Evolutionary conservation across 129 eudicot genomes (phyloP).

Genomic region (Erigeron canadensis): DNA sequence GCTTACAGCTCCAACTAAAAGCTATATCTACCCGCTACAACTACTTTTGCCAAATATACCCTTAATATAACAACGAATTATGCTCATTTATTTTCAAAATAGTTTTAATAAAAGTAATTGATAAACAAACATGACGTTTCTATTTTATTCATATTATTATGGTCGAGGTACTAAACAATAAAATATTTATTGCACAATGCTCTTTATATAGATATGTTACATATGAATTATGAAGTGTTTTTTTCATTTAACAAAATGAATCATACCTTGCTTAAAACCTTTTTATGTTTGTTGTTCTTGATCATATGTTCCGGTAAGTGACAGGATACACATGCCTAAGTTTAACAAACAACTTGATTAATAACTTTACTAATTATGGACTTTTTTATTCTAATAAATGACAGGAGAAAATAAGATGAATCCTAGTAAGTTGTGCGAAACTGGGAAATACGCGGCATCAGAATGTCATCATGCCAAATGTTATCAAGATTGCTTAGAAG

Average conservation of each 20-base stretch:
- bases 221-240: not conserved
- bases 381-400: not conserved
- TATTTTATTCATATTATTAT: no score
- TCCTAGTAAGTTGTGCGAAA: not conserved
- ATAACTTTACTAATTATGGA: not conserved
- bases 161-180: no score
- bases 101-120: no score
- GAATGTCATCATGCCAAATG: not conserved
- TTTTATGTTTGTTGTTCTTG: not conserved
- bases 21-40: no score
- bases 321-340: not conserved
- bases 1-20: no score
- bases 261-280: not conserved
- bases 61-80: no score
- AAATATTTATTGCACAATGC: not conserved
- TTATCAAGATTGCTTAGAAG: not conserved
- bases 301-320: not conserved
- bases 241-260: not conserved
- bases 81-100: no score
- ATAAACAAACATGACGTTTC: no score
- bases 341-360: not conserved
- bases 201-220: not conserved
- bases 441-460: not conserved
- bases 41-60: no score
- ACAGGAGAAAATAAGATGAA: not conserved